phyloP scores from a whole-genome alignment of 805 yeast species.

The Cyberlindnera galapagoensis region DNA sequence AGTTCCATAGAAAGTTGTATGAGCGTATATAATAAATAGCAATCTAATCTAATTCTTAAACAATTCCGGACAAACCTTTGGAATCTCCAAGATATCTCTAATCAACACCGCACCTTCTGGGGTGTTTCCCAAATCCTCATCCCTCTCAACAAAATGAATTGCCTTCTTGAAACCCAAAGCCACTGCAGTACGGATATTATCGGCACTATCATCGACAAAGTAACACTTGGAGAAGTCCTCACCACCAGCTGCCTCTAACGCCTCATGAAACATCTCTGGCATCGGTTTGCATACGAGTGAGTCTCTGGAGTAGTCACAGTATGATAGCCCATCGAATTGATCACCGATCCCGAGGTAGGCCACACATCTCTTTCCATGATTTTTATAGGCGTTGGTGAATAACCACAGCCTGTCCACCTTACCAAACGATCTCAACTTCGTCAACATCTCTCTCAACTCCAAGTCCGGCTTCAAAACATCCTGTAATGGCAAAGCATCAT shows the following conservation, averaged over 20 bases:
- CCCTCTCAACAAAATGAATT: slow-evolving; percentile 70
- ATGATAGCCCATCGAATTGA: slow-evolving; percentile 88
- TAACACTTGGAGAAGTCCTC: slow-evolving; percentile 43
- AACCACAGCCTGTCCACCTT: slow-evolving; percentile 78
- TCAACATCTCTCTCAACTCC: slow-evolving; percentile 45
- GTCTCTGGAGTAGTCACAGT: slow-evolving; percentile 67
- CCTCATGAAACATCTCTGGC: slow-evolving; percentile 54
- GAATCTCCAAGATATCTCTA: slow-evolving; percentile 49
- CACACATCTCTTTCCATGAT: slow-evolving; percentile 79
- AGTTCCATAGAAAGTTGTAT: slow-evolving; percentile 1
- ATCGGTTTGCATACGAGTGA: slow-evolving; percentile 89
- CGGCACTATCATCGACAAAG: slow-evolving; percentile 83
- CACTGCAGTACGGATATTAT: slow-evolving; percentile 70
- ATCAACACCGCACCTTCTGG: slow-evolving; percentile 46
- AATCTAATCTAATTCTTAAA: too few species aligned
- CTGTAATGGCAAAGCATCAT: slow-evolving; percentile 86
- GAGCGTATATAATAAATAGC: neutral
- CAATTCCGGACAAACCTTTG: slow-evolving; percentile 20
- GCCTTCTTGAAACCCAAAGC: slow-evolving; percentile 66
- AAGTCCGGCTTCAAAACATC: slow-evolving; percentile 62
- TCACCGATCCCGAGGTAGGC: slow-evolving; percentile 84
- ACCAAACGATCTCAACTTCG: slow-evolving; percentile 34
- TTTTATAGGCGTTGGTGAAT: slow-evolving; percentile 89
- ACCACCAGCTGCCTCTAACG: slow-evolving; percentile 60
- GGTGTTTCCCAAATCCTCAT: slow-evolving; percentile 36